Base-by-base conservation (phyloP, 2,329 filamentous ascomycete species). In the Aspergillus fijiensis region DNA sequence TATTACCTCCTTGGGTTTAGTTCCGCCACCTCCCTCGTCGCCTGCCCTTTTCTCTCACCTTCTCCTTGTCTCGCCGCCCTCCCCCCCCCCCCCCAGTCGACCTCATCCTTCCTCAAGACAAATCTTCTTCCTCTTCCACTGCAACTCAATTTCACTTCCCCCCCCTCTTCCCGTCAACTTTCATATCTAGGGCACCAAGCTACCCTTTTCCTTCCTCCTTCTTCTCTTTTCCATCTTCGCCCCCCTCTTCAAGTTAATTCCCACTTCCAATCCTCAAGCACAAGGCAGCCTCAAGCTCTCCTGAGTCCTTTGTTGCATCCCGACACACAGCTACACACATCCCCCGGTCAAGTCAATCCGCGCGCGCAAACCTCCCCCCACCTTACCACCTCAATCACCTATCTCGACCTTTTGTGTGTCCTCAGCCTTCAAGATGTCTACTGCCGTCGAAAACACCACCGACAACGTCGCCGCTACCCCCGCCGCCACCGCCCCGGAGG, bases 151-250 rank as follows among this genome's bases (percentile, higher is more conserved):
- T 60, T 67, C 33, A 12, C 33, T 35, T 35, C 33, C 33, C 33
- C 33, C 33, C 33, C 10, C 33, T 35, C 33, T 70, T 67, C 57
- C 64, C 60, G 64, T 67, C 62, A 67, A 70, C 55, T 64, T 64
- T 42, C 51, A 77, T 87, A 81, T 82, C 89, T 92, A 92, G 90
- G 90, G 90, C 90, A 91, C 89, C 80, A 86, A 92, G 90, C 90
- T 90, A 92, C 90, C 90, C 90, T 92, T 77, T 72, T 74, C 71
- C 74, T 71, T 68, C 83, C 85, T 83, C 84, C 85, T 82, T 84
- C 87, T 88, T 84, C 72, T 68, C 27, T 27, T 67, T 68, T 68
- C 73, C 68, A 70, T 68, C 27, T 35, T 35, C 10, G 65, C 64
- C 64, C 63, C n/a, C 49, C 35, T 42, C 42, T 49, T 54, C 51